Conservation (phyloP, 805 yeast species). For the Candida ortonii region DNA sequence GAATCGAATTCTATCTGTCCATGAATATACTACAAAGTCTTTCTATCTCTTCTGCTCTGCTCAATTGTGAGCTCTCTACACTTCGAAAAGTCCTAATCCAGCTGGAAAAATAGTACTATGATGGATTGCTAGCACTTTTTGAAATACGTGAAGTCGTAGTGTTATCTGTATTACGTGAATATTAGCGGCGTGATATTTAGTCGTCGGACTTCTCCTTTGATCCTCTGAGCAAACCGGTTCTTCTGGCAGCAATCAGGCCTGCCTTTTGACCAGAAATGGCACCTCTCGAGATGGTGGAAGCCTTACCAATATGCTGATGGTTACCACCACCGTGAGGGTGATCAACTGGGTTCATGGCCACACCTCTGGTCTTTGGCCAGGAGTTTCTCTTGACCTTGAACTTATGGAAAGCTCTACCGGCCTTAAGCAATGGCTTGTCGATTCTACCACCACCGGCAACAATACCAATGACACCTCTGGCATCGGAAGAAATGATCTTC, state of each 20-base stretch:
- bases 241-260: slow-evolving; percentile 99
- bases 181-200: too few species aligned
- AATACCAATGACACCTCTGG: slow-evolving; percentile 99
- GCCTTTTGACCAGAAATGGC: slow-evolving; percentile 99
- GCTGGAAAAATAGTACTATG: too few species aligned
- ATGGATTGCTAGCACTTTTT: too few species aligned
- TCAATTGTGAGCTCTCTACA: too few species aligned
- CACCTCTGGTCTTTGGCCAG: slow-evolving; percentile 99
- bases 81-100: too few species aligned
- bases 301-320: slow-evolving; percentile 99
- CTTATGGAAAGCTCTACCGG: slow-evolving; percentile 99
- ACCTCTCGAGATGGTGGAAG: slow-evolving; percentile 97
- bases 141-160: too few species aligned
- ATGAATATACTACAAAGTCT: too few species aligned
- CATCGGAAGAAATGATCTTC: slow-evolving; percentile 89
- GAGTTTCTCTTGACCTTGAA: slow-evolving; percentile 98
- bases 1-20: too few species aligned
- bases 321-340: slow-evolving; percentile 99
- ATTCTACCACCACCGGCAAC: slow-evolving; percentile 99
- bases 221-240: slow-evolving; percentile 99
- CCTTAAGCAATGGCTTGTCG: slow-evolving; percentile 98
- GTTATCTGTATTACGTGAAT: too few species aligned
- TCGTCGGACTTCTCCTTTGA: slow-evolving; percentile 60
- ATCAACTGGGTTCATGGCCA: slow-evolving; percentile 99
- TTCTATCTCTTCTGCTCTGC: too few species aligned